phyloP scores from a whole-genome alignment of 441 rosid genomes.

The Arabidopsis hybrid region DNA sequence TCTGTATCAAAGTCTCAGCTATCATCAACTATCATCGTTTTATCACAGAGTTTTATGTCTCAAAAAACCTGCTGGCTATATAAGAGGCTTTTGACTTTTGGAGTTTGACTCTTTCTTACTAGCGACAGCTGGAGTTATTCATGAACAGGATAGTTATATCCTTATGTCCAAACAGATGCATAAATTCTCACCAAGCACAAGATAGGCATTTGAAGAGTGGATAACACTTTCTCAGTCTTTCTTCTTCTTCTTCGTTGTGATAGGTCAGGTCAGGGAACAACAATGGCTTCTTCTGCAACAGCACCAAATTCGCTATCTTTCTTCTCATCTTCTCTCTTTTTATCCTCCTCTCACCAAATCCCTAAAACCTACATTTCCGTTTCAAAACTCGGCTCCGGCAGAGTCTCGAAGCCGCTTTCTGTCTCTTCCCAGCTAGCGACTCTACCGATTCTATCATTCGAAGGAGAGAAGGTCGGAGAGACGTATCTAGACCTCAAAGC shows the following conservation, averaged over 20 bases:
- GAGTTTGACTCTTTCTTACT: background rate
- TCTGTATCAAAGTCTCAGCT: background rate
- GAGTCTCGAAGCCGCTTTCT: conserved; percentile 46
- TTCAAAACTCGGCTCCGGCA: conserved; percentile 41
- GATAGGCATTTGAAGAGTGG: conserved; percentile 43
- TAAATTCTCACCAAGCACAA: conserved; percentile 21
- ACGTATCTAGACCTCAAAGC: conserved; percentile 79
- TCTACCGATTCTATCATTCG: conserved; percentile 74
- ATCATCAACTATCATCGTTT: background rate
- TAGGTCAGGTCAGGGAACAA: conserved; percentile 26
- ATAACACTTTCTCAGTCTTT: conserved; percentile 36
- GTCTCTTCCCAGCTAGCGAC: conserved; percentile 67
- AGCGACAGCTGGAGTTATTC: conserved; percentile 29
- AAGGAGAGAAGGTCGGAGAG: conserved; percentile 86
- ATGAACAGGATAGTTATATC: conserved; percentile 5
- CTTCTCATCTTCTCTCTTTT: conserved; percentile 70
- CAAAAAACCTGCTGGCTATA: background rate
- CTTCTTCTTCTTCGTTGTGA: conserved; percentile 32
- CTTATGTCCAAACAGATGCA: conserved; percentile 35
- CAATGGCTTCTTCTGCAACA: conserved; percentile 54
- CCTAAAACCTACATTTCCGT: conserved; percentile 39
- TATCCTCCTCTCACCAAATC: conserved; percentile 47
- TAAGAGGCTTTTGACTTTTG: conserved; percentile 17
- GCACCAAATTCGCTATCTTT: conserved; percentile 67
- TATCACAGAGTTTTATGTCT: background rate